Evolutionary conservation across 139 green algal species (phyloP).

Genomic region (Raphidocelis subcapitata): DNA sequence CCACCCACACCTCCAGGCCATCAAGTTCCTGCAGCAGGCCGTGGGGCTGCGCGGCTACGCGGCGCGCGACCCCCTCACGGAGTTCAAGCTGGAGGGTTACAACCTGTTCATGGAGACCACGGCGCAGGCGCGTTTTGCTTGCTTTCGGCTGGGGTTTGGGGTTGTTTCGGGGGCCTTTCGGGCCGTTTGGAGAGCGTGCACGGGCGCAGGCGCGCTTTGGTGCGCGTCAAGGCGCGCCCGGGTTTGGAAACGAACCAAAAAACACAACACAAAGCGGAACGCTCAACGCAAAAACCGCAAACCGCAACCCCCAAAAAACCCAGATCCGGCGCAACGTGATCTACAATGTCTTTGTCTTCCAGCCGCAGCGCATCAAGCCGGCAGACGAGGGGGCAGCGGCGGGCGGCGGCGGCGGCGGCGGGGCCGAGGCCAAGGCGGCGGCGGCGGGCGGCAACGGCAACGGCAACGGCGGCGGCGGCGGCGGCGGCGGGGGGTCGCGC

Average conservation of each 20-base stretch:
- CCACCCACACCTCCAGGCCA: constrained; percentile 59
- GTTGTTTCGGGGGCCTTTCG: too few species aligned
- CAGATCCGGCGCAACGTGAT: constrained; percentile 96
- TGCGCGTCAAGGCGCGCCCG: too few species aligned
- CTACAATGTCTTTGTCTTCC: constrained; percentile 95
- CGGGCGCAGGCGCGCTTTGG: neutral
- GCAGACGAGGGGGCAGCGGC: constrained; percentile 5
- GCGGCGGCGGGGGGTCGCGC: too few species aligned
- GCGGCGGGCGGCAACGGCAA: neutral
- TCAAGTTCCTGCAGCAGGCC: constrained; percentile 98
- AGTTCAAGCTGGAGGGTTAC: constrained; percentile 99
- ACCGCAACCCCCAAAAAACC: too few species aligned
- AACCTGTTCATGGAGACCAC: constrained; percentile 73
- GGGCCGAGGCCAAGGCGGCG: neutral
- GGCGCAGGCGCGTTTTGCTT: constrained; percentile 25
- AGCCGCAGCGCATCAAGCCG: constrained; percentile 43
- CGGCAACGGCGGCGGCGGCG: too few species aligned
- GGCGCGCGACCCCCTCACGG: constrained; percentile 89
- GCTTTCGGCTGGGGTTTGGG: neutral
- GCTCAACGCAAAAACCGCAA: too few species aligned
- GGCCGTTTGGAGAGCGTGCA: too few species aligned
- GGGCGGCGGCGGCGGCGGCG: constrained; percentile 1
- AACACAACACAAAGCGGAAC: too few species aligned
- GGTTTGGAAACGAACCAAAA: too few species aligned
- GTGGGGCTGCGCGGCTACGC: constrained; percentile 88